Conservation (phyloP, 2,329 filamentous ascomycete genomes). For the Ascosphaera pollenicola region DNA sequence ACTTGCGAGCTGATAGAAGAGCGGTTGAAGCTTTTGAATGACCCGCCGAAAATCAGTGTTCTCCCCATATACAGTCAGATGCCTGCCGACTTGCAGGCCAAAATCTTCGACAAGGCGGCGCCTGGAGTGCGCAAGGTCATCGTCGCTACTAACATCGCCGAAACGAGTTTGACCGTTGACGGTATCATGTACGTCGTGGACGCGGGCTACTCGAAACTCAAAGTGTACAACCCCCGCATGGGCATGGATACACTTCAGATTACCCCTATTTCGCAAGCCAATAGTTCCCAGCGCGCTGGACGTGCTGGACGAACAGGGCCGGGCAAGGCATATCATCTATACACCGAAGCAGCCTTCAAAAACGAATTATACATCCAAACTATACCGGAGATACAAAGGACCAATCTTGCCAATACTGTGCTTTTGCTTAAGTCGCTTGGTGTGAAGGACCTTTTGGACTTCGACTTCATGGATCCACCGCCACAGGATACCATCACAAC, state of each 20-base stretch:
- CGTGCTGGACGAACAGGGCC: slow-evolving; percentile 87
- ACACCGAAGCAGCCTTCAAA: slow-evolving; percentile 82
- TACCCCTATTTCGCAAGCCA: slow-evolving; percentile 92
- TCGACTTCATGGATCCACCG: slow-evolving; percentile 98
- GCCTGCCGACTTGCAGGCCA: slow-evolving; percentile 92
- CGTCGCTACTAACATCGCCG: slow-evolving; percentile 94
- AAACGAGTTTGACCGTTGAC: slow-evolving; percentile 93
- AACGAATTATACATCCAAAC: slow-evolving; percentile 94
- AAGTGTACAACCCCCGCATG: slow-evolving; percentile 97
- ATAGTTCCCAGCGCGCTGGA: slow-evolving; percentile 79
- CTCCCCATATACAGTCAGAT: slow-evolving; percentile 98
- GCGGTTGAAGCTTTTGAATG: slow-evolving; percentile 67
- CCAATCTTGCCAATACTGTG: slow-evolving; percentile 87
- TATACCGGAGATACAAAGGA: slow-evolving; percentile 93
- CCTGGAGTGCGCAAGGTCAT: slow-evolving; percentile 92
- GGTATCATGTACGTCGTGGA: slow-evolving; percentile 99
- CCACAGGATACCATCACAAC: slow-evolving; percentile 96
- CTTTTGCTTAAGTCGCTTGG: slow-evolving; percentile 84
- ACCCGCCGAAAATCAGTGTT: slow-evolving; percentile 85
- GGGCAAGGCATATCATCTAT: slow-evolving; percentile 84
- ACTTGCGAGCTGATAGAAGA: slow-evolving; percentile 89
- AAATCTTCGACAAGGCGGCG: slow-evolving; percentile 83
- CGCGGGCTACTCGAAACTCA: slow-evolving; percentile 86
- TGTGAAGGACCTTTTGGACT: slow-evolving; percentile 82
- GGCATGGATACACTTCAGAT: slow-evolving; percentile 98